Base-by-base conservation (phyloP, 768 basidiomycete genomes). In the Aureoboletus auriporus region DNA sequence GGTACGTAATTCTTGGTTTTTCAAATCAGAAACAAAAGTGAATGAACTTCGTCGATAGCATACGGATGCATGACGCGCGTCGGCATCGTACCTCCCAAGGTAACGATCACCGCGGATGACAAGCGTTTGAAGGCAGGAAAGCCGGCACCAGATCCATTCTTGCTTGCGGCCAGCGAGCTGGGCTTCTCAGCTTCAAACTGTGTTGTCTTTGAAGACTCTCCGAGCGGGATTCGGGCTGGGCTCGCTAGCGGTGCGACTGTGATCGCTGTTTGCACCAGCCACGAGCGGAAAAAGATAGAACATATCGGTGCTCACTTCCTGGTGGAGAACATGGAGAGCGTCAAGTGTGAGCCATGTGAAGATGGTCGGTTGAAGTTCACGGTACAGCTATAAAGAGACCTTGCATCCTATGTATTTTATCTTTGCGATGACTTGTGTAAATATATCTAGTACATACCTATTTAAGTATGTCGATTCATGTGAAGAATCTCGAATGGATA, bases 101-200 rank as follows among this genome's bases (percentile, higher is more conserved):
- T 86, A 35, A 86, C 84, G 27, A 83, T 88, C 65, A 88, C 86
- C 26, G 85, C 83, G 36, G 85, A 87, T 62, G 84, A 87, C 72
- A 79, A 82, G 56, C 80, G 84, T 30, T 74, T 87, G 55, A 80
- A 83, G 60, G 77, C 78, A 0, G 80, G 80, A 20, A 82, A 82
- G 63, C 80, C 80, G 27, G 78, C 79, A 0, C 80, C 79, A 8
- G 80, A 82, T 59, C 80, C 80, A 1, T 82, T 82, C 73, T 70
- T 82, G 52, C 80, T 82, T 44, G 80, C 80, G 10, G 80, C 80
- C 8, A 63, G 75, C 54, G 77, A 78, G 57, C 75, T 82, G 42
- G 79, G 80, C 7, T 82, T 74, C 59, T 65, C 73, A 6, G 73
- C 78, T 40, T 71, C 73, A 41, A 74, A 76, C n/a, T 85, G 83